Evolutionary conservation across 768 basidiomycete genomes (phyloP).

Genomic region (Leccinellum luteum): DNA sequence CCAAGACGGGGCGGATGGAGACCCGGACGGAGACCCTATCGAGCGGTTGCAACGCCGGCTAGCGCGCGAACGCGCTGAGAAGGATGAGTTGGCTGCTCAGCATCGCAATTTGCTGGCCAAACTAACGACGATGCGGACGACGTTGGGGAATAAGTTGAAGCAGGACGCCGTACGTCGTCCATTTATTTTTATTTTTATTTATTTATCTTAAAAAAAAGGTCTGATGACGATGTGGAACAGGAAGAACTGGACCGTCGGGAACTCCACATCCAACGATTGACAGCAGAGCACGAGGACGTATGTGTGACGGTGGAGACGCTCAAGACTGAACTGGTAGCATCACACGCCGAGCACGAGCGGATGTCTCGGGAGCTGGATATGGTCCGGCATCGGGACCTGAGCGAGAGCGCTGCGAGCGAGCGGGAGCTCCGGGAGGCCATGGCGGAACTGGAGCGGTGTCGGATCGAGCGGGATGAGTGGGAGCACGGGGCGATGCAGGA

Average conservation of each 20-base stretch:
- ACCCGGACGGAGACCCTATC: constrained; percentile 45
- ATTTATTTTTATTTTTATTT: not conserved
- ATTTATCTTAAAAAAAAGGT: no score
- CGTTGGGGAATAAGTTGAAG: constrained; percentile 89
- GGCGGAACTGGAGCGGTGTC: constrained; percentile 82
- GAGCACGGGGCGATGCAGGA: constrained; percentile 62
- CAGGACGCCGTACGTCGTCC: constrained; percentile 83
- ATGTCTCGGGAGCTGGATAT: constrained; percentile 66
- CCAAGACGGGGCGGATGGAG: constrained; percentile 28
- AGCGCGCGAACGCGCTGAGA: constrained; percentile 74
- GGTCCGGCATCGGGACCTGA: constrained; percentile 61
- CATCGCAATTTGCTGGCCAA: constrained; percentile 85
- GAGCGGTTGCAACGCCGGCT: constrained; percentile 72
- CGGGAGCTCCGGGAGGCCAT: constrained; percentile 78
- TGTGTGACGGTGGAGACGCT: constrained; percentile 71
- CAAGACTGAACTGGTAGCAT: constrained; percentile 72
- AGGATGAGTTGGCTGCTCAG: constrained; percentile 81
- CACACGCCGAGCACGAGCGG: constrained; percentile 73
- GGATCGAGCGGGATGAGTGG: constrained; percentile 79
- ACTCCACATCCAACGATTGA: constrained; percentile 75
- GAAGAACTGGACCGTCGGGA: constrained; percentile 97
- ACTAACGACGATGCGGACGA: constrained; percentile 89
- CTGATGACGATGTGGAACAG: constrained; percentile 41
- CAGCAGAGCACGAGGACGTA: constrained; percentile 75
- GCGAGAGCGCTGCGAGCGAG: constrained; percentile 70